Base-by-base conservation (phyloP, 495 filamentous ascomycete species). In the Penicillium chermesinum region DNA sequence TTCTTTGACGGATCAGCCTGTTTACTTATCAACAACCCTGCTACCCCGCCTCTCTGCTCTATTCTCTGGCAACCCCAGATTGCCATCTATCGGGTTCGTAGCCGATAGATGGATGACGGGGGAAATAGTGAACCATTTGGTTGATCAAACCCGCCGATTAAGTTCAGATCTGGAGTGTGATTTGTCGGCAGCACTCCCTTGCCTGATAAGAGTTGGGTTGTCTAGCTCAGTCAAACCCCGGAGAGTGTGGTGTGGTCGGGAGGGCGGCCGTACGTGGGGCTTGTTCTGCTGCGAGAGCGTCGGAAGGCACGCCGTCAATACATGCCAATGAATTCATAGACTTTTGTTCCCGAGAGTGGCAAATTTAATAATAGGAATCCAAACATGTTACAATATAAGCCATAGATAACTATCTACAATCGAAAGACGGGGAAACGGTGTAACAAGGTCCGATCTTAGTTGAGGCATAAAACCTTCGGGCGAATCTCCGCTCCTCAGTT, bases 21-120 rank as follows among this genome's bases (percentile, higher is more conserved):
- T 22, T 49, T 52, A 57, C 46, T 52, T 57, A 52, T 52, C 46
- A 15, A 33, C 18, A 32, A 44, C 37, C 15, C 17, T 35, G 10
- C 38, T 41, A 49, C 54, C 49, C 54, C 46, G 46, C 54, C 41
- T 35, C 21, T 46, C 32, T 22, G 14, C 36, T 40, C 16, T 34
- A 37, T 13, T 46, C 49, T 46, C 41, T 15, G 49, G 41, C 38
- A 49, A 27, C 40, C 48, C 7, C 36, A n/a, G 39, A 32, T 46
- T 52, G 20, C 33, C 32, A 35, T 44, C 46, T 49, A 36, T 33
- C 34, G 17, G n/a, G 38, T n/a, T 38, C 16, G 21, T 35, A n/a
- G 48, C 54, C 44, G 54, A 25, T 13, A 56, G 48, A 43, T 15
- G 15, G 40, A 34, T 38, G 38, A 40, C 22, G 18, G 15, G 22